Evolutionary conservation across 2,329 filamentous ascomycete genomes (phyloP).

Genomic region (Gaeumannomyces tritici): DNA sequence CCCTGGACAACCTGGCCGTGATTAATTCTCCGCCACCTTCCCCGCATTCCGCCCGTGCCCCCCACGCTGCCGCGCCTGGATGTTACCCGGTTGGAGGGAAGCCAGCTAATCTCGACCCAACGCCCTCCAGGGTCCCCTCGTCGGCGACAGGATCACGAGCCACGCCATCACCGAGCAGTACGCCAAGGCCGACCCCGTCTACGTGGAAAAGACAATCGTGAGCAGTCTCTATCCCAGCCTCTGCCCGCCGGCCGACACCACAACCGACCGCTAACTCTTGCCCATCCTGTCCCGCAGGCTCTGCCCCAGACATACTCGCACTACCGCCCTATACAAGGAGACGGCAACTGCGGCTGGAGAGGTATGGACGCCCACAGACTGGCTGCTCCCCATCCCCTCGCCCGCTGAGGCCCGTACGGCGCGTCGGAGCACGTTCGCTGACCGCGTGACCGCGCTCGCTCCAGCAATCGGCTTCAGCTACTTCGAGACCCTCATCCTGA

Average conservation of each 20-base stretch:
- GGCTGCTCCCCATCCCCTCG: neutral
- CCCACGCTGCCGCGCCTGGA: neutral
- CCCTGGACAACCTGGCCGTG: neutral
- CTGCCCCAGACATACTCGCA: slow-evolving; percentile 77
- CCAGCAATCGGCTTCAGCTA: slow-evolving; percentile 87
- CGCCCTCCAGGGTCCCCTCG: slow-evolving; percentile 62
- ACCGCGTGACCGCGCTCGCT: neutral
- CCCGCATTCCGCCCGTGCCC: slow-evolving; percentile 5
- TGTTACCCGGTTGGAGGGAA: neutral
- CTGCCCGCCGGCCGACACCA: neutral
- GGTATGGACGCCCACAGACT: slow-evolving; percentile 48
- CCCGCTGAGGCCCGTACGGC: no score
- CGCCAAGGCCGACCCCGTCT: slow-evolving; percentile 75
- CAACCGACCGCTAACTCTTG: no score
- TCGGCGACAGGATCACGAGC: slow-evolving; percentile 70
- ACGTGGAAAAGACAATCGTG: slow-evolving; percentile 80
- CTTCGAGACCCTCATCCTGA: slow-evolving; percentile 72
- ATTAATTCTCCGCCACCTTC: neutral
- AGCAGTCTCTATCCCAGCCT: slow-evolving; percentile 20
- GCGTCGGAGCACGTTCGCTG: no score
- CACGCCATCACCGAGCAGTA: slow-evolving; percentile 75
- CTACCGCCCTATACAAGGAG: slow-evolving; percentile 79
- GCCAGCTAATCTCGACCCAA: slow-evolving; percentile 1
- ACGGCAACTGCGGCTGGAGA: slow-evolving; percentile 97
- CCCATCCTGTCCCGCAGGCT: slow-evolving; percentile 37